These are phyloP conservation scores for Candida sithepensis DNA, from an alignment of 805 yeast species.

Conservation along the genomic window DNA sequence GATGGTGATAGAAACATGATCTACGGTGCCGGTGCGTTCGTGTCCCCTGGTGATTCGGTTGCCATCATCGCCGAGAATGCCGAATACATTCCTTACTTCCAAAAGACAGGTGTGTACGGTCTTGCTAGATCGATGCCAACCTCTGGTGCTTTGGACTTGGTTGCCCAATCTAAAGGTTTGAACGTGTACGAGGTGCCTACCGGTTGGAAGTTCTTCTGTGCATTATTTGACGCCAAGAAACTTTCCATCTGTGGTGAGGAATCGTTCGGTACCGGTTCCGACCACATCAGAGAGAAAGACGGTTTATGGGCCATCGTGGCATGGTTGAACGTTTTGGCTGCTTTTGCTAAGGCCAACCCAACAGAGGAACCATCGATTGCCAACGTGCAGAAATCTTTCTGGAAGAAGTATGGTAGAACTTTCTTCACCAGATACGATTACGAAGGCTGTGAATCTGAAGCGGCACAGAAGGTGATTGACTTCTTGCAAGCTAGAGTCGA, in stretches of 20 bases:
- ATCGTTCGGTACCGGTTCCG: constrained; percentile 96
- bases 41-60: constrained; percentile 97
- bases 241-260: constrained; percentile 97
- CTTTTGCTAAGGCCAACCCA: constrained; percentile 60
- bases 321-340: constrained; percentile 94
- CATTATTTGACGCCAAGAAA: constrained; percentile 88
- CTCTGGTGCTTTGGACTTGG: constrained; percentile 87
- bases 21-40: constrained; percentile 91
- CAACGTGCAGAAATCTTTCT: constrained; percentile 77
- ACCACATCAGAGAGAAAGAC: constrained; percentile 96
- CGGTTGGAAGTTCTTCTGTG: constrained; percentile 98
- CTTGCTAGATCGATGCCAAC: constrained; percentile 98
- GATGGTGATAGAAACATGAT: constrained; percentile 99
- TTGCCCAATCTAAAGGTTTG: constrained; percentile 73
- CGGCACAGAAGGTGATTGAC: constrained; percentile 66
- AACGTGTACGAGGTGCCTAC: constrained; percentile 93
- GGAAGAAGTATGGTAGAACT: constrained; percentile 94
- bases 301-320: constrained; percentile 98
- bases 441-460: constrained; percentile 75
- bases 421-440: constrained; percentile 94
- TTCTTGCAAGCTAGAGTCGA: constrained; percentile 40
- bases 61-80: constrained; percentile 97
- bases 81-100: constrained; percentile 84
- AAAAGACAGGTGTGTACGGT: constrained; percentile 81
- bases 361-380: constrained; percentile 52